Evolutionary conservation across 495 filamentous ascomycete species (phyloP).

Genomic region (Mycothermus thermophilus): DNA sequence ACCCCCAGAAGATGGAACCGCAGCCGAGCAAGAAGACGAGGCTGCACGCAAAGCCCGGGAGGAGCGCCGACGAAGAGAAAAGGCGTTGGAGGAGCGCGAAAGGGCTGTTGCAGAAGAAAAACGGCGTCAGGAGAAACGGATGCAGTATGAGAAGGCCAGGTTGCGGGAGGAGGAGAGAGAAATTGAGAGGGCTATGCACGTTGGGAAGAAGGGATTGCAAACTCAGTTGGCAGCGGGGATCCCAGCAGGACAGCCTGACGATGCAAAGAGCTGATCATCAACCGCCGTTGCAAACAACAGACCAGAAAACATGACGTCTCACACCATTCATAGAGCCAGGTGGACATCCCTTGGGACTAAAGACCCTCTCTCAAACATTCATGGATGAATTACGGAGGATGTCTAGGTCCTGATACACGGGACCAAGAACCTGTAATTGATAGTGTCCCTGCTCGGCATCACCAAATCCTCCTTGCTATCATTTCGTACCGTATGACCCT

Average conservation of each 20-base stretch:
- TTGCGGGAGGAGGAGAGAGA: slow-evolving; percentile 66
- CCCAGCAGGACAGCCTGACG: too few species aligned
- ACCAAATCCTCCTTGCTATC: slow-evolving; percentile 43
- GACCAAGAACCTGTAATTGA: too few species aligned
- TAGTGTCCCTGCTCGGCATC: too few species aligned
- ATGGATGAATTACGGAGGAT: too few species aligned
- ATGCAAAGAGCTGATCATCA: too few species aligned
- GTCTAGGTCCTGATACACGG: too few species aligned
- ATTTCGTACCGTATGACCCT: slow-evolving; percentile 76
- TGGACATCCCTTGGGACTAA: too few species aligned
- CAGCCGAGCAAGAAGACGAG: slow-evolving; percentile 42
- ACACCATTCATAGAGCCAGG: too few species aligned
- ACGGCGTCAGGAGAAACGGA: slow-evolving; percentile 46
- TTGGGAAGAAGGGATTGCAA: slow-evolving; percentile 57
- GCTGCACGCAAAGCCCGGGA: slow-evolving; percentile 45
- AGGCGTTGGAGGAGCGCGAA: slow-evolving; percentile 62
- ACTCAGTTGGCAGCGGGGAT: slow-evolving; percentile 39
- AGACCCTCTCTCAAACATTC: too few species aligned
- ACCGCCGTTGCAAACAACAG: too few species aligned
- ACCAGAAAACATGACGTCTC: too few species aligned
- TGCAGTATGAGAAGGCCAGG: slow-evolving; percentile 50
- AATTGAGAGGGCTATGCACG: slow-evolving; percentile 62
- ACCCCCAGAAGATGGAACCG: slow-evolving; percentile 39
- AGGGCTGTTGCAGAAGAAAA: slow-evolving; percentile 63
- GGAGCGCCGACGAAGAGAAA: slow-evolving; percentile 55